phyloP scores from a whole-genome alignment of 2,329 filamentous ascomycete species.

The Claviceps sp. region DNA sequence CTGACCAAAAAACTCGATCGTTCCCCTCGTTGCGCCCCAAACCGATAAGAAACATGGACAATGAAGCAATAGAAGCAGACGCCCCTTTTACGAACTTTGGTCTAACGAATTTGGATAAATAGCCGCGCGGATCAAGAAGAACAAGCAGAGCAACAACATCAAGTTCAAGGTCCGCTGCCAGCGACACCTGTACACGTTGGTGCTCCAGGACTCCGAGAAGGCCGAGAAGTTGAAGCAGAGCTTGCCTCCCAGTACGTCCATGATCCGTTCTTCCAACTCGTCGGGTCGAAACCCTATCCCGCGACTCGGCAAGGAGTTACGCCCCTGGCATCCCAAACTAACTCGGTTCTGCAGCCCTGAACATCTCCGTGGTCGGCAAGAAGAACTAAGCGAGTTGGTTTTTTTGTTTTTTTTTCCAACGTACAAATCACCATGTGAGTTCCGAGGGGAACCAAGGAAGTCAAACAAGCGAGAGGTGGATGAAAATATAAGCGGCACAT shows the following conservation, averaged over 20 bases:
- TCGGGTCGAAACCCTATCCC: too few relatives aligned
- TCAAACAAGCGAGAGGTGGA: conserved; percentile 10
- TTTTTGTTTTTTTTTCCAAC: not conserved
- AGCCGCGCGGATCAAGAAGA: conserved; percentile 95
- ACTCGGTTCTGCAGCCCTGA: conserved; percentile 25
- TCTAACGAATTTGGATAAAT: conserved; percentile 5
- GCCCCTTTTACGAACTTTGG: too few relatives aligned
- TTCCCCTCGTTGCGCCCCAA: not conserved
- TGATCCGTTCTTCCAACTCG: not conserved
- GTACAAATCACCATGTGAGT: not conserved
- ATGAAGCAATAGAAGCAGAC: too few relatives aligned
- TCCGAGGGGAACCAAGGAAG: not conserved
- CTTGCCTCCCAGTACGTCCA: conserved; percentile 79
- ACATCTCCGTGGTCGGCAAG: conserved; percentile 41
- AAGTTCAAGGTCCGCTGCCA: conserved; percentile 99
- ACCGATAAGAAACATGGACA: too few relatives aligned
- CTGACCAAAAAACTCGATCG: conserved; percentile 2
- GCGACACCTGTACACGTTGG: conserved; percentile 91
- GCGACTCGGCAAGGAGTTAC: too few relatives aligned
- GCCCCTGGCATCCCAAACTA: not conserved
- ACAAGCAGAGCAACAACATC: conserved; percentile 77
- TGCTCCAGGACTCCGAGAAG: conserved; percentile 98
- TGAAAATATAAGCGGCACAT: conserved; percentile 4
- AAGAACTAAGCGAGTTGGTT: conserved; percentile 27
- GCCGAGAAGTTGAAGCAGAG: conserved; percentile 99